Evolutionary conservation across 441 rosid genomes (phyloP), one percentile per base, ranked within the genome.

Genomic region (Eutrema salsugineum): DNA sequence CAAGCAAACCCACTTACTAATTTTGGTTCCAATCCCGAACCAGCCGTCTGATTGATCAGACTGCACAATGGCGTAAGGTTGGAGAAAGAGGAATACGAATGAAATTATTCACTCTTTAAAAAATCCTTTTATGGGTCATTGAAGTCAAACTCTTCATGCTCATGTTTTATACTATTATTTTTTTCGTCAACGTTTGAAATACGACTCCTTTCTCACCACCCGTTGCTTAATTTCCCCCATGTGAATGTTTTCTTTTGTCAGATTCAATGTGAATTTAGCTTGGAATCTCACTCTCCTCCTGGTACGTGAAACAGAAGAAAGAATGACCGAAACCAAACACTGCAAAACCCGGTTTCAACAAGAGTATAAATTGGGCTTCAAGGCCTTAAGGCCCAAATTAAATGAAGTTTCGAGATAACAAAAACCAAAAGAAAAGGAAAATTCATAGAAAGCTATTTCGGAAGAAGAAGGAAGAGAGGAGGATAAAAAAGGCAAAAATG

Each of bases 401-500:
- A 40, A 0, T 16, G 35, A 39, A n/a, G 19, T 1, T 53, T 54
- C 11, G 11, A 44, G 47, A 63, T 38, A 2, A 63, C 38, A 2
- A 7, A 1, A 24, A 1, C 2, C 30, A 28, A 28, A 28, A 28
- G 27, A 33, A 3, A 5, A 5, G 12, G 1, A 12, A 5, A 0
- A 5, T 16, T 33, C 20, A 27, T 7, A 51, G 8, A 71, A 71
- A 22, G 61, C 11, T 61, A 0, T 4, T 19, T 32, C 7, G 6
- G 15, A 35, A 15, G 38, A 6, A 47, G 4, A 8, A 24, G 27
- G 28, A 44, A 44, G 12, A 47, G 4, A 14, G 12, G 15, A 8
- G n/a, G n/a, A n/a, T n/a, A 5, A 35, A 63, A 16, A 22, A 58
- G 1, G 11, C 38, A 1, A 14, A 48, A 33, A 86, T 82, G 91